These are phyloP conservation scores for Trichophyton rubrum DNA, from an alignment of 2,329 filamentous ascomycete genomes.

Conservation along the genomic window DNA sequence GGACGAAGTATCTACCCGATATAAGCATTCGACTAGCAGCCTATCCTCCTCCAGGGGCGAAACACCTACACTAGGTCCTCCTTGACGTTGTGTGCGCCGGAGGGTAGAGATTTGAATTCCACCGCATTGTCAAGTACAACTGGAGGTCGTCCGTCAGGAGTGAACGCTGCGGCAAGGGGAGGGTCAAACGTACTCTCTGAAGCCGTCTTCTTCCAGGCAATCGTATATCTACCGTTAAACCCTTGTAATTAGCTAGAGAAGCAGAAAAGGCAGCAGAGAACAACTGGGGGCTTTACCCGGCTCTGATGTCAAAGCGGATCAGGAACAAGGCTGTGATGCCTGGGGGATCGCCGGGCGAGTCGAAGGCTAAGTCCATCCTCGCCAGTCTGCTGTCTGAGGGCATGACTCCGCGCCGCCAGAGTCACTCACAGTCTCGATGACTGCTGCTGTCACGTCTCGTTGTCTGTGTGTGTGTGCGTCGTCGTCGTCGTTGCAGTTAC, in stretches of 20 bases:
- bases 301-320: constrained; percentile 84
- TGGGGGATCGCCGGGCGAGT: constrained; percentile 29
- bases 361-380: constrained; percentile 24
- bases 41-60: background rate
- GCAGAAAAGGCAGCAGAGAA: constrained; percentile 6
- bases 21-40: background rate
- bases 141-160: background rate
- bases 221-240: constrained; percentile 51
- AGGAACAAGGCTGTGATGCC: constrained; percentile 67
- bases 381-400: constrained; percentile 14
- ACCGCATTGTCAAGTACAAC: constrained; percentile 67
- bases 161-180: background rate
- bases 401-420: constrained; percentile 9
- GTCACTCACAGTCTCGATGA: background rate
- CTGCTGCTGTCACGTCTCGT: too few species aligned
- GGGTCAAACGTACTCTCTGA: constrained; percentile 44
- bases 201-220: constrained; percentile 70
- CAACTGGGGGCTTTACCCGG: constrained; percentile 47
- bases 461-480: too few species aligned
- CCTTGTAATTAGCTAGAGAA: constrained; percentile 1
- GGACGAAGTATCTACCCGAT: constrained; percentile 70
- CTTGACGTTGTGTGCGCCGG: constrained; percentile 75
- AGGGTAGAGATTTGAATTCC: constrained; percentile 93
- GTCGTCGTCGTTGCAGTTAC: too few species aligned
- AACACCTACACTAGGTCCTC: constrained; percentile 57